Conservation (phyloP, 768 basidiomycete genomes). For the Panellus pusillus region DNA sequence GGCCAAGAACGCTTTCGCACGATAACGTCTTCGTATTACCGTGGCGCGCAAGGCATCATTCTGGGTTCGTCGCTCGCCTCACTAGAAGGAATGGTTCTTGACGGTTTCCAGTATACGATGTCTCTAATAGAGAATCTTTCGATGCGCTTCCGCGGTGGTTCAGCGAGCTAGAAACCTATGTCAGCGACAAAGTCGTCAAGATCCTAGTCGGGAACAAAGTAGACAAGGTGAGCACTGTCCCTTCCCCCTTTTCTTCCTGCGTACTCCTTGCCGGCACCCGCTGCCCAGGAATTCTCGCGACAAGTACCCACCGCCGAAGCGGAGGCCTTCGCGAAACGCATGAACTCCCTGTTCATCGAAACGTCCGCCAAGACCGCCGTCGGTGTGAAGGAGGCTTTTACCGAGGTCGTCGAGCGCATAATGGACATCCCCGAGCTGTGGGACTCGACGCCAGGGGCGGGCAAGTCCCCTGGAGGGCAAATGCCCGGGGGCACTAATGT, state of each 20-base stretch:
- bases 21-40: conserved; percentile 93
- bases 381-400: conserved; percentile 73
- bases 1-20: conserved; percentile 97
- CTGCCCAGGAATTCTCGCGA: conserved; percentile 78
- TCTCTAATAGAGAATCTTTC: conserved; percentile 88
- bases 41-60: conserved; percentile 83
- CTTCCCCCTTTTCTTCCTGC: neutral
- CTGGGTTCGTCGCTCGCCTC: conserved; percentile 45
- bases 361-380: conserved; percentile 90
- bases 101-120: conserved; percentile 79
- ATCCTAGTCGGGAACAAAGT: conserved; percentile 95
- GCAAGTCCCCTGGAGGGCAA: conserved; percentile 9
- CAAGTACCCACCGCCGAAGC: conserved; percentile 83
- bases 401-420: conserved; percentile 78
- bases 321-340: conserved; percentile 74
- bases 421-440: conserved; percentile 83
- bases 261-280: neutral
- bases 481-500: conserved; percentile 21
- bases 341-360: conserved; percentile 87
- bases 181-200: conserved; percentile 82
- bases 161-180: conserved; percentile 91
- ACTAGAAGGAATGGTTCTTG: conserved; percentile 1
- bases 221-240: conserved; percentile 65
- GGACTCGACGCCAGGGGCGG: conserved; percentile 35
- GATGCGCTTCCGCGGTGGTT: conserved; percentile 94